Base-by-base conservation (phyloP, 1,284 basidiomycete species). In the Lentinula novae-zelandiae region DNA sequence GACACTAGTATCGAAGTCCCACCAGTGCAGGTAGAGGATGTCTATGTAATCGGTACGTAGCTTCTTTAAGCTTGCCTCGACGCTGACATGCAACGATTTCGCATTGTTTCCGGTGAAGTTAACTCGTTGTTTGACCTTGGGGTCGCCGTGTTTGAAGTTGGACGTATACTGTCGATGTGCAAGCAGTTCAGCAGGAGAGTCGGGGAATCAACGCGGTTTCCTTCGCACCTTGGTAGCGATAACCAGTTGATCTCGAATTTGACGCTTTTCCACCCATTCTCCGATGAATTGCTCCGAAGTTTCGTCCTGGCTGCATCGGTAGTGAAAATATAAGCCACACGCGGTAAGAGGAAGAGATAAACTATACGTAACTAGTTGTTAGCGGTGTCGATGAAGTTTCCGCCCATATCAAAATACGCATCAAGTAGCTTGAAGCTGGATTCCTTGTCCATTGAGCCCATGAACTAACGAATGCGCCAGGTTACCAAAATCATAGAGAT, bases 241-340 rank as follows among this genome's bases (percentile, higher is more conserved):
- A 2, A 80, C 69, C 22, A 80, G 69, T 57, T 77, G 72, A 63
- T 81, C 78, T 22, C 79, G 71, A 53, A 74, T 76, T 1, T 68
- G 69, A 20, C 73, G 70, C 3, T 65, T 57, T 59, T 75, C 71
- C 64, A 73, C 72, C 79, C 59, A 60, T 40, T 60, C 59, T 22
- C 59, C 59, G 17, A 60, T 60, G 36, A 60, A 60, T 27, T 55
- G 77, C 58, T 79, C 77, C 1, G 70, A 73, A 20, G 71, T 67
- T 36, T 72, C 74, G 55, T 76, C 66, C 55, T 76, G 75, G 62
- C 71, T 72, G 17, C 17, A 46, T 7, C 3, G 44, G 6, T 9
- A 9, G 22, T 10, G 7, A 3, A 34, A 57, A 12, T 31, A 60
- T 42, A 6, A 48, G 7, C 15, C 13, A 7, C 20, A 51, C 22